These are phyloP conservation scores for Hypholoma fasciculare DNA, from an alignment of 768 basidiomycete genomes.

Conservation along the genomic window DNA sequence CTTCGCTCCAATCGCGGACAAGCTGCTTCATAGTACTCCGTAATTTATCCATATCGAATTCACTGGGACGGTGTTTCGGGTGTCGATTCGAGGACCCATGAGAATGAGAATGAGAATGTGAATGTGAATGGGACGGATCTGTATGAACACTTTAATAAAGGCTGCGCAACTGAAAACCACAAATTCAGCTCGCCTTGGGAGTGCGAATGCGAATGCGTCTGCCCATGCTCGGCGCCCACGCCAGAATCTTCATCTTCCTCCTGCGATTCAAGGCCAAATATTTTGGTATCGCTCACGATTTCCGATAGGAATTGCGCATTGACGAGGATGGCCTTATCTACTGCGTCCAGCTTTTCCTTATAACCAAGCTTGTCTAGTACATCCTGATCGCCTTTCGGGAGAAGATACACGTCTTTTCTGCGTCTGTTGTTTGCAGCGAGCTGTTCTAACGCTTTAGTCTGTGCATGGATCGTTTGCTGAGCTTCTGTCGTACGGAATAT, in stretches of 20 bases:
- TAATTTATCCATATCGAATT: conserved; percentile 87
- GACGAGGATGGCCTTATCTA: conserved; percentile 77
- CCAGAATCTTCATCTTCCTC: conserved; percentile 25
- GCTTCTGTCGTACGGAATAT: conserved; percentile 56
- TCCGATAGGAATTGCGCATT: conserved; percentile 78
- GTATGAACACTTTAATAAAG: background rate
- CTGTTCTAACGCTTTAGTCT: conserved; percentile 25
- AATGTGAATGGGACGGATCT: conserved; percentile 17
- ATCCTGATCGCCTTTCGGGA: conserved; percentile 69
- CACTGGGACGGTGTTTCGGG: conserved; percentile 49
- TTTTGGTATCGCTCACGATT: conserved; percentile 78
- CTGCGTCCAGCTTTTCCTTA: conserved; percentile 72
- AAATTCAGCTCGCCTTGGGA: background rate
- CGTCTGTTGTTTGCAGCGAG: conserved; percentile 59
- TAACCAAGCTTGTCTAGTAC: conserved; percentile 72
- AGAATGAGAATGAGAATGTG: conserved; percentile 14
- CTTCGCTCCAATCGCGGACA: conserved; percentile 89
- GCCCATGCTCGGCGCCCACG: background rate
- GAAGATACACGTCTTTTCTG: conserved; percentile 73
- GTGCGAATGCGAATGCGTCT: conserved; percentile 10
- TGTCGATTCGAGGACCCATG: conserved; percentile 9
- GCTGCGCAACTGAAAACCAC: background rate
- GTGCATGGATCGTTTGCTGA: background rate
- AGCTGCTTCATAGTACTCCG: conserved; percentile 91
- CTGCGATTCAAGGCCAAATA: conserved; percentile 63